Percentiles rank a stretch among this genome's conserved stretches.
Evolutionary conservation across 169 alveolate genomes (phyloP).

Genomic region (Plasmodium fragile): DNA sequence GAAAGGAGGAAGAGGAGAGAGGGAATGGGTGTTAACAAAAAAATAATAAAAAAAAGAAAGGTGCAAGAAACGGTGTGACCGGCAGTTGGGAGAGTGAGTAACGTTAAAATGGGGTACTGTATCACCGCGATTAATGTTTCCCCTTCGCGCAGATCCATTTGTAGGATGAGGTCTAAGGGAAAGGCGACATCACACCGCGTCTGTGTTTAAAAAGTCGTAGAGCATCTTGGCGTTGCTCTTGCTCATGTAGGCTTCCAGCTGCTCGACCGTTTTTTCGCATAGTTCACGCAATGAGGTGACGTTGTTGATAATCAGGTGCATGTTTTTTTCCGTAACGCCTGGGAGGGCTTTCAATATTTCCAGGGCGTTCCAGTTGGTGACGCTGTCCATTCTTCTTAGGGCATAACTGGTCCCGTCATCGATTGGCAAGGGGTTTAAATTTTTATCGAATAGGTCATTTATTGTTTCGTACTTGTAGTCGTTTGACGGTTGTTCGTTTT

Average conservation of each 20-base stretch:
- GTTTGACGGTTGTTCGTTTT: background rate
- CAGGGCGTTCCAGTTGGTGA: conserved; percentile 66
- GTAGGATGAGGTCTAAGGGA: background rate
- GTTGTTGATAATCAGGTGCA: conserved; percentile 67
- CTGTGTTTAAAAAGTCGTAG: conserved; percentile 54
- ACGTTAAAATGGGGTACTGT: background rate
- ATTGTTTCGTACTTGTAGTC: conserved; percentile 49
- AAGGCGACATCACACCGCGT: conserved; percentile 1
- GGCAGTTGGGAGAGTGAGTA: background rate
- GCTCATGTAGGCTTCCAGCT: conserved; percentile 71
- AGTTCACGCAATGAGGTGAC: conserved; percentile 50
- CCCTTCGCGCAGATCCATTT: background rate
- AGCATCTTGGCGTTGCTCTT: conserved; percentile 69
- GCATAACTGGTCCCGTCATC: background rate
- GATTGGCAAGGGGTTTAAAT: conserved; percentile 15
- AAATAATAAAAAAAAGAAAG: background rate
- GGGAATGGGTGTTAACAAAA: background rate
- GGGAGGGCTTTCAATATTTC: conserved; percentile 70
- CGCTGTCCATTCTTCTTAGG: conserved; percentile 32
- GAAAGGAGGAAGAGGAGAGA: background rate
- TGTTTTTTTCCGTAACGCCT: conserved; percentile 71
- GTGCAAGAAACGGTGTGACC: background rate
- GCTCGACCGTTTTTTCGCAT: conserved; percentile 52
- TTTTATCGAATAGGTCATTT: conserved; percentile 55
- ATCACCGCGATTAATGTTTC: background rate